Percentiles rank a stretch among this genome's conserved stretches.
Evolutionary conservation across 2,329 filamentous ascomycete species (phyloP).

Genomic region (Alternaria sp.): DNA sequence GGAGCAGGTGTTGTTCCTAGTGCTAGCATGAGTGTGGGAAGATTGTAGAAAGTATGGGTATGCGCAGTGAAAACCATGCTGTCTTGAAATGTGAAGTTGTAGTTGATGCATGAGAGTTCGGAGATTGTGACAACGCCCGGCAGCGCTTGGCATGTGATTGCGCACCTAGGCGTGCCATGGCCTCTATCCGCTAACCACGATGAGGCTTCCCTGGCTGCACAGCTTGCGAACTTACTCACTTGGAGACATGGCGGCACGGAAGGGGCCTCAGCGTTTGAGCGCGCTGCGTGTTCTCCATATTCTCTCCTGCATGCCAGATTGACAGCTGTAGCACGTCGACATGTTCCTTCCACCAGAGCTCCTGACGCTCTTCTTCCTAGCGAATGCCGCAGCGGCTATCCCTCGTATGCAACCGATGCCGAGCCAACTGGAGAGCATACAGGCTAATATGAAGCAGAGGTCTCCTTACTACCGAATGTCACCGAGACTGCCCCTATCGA

Average conservation of each 20-base stretch:
- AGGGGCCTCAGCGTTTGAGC: not conserved
- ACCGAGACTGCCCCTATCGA: constrained; percentile 3
- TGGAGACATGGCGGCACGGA: not conserved
- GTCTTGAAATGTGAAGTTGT: not conserved
- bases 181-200: constrained; percentile 11
- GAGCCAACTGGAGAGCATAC: not conserved
- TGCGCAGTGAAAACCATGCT: not conserved
- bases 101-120: constrained; percentile 1
- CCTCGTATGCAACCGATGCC: constrained; percentile 17
- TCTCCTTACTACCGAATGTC: constrained; percentile 4
- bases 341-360: constrained; percentile 24
- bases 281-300: not conserved
- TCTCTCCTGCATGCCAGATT: not conserved
- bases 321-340: not conserved
- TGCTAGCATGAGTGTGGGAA: not conserved
- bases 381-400: constrained; percentile 15
- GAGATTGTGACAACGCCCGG: constrained; percentile 2
- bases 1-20: not conserved
- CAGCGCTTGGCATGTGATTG: constrained; percentile 9
- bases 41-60: not conserved
- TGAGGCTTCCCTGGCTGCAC: constrained; percentile 7
- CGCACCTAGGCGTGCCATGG: not conserved
- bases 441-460: constrained; percentile 11
- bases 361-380: constrained; percentile 22
- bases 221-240: constrained; percentile 7